These are phyloP conservation scores for Fusarium xyrophilum DNA, from an alignment of 2,329 filamentous ascomycete species.

Conservation along the genomic window DNA sequence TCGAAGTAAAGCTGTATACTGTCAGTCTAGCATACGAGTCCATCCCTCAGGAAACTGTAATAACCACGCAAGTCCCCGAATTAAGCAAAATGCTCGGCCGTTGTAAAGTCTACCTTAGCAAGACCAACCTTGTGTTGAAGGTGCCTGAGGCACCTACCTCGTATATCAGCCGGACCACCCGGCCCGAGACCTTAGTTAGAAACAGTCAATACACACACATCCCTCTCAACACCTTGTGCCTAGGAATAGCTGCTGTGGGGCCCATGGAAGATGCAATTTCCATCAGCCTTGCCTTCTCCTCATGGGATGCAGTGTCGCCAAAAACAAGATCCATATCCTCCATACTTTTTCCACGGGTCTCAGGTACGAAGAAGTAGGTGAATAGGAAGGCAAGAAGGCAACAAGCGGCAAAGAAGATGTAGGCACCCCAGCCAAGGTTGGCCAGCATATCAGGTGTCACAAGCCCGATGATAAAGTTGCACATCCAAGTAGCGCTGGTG, in stretches of 20 bases:
- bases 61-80: not conserved
- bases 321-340: constrained; percentile 63
- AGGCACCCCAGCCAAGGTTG: constrained; percentile 59
- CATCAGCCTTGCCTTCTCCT: not conserved
- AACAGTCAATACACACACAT: too few relatives aligned
- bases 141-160: too few relatives aligned
- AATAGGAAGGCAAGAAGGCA: constrained; percentile 58
- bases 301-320: constrained; percentile 30
- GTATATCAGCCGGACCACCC: too few relatives aligned
- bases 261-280: not conserved
- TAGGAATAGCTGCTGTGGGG: not conserved
- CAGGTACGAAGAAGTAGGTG: constrained; percentile 63
- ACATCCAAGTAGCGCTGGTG: constrained; percentile 55
- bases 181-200: too few relatives aligned
- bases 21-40: not conserved
- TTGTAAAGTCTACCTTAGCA: not conserved
- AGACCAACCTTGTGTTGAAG: not conserved
- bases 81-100: not conserved
- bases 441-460: constrained; percentile 58
- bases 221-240: not conserved
- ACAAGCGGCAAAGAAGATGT: constrained; percentile 67
- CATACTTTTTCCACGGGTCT: constrained; percentile 62
- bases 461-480: constrained; percentile 48
- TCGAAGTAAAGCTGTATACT: too few relatives aligned
- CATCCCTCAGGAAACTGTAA: not conserved